Evolutionary conservation across 2,329 filamentous ascomycete species (phyloP).

Genomic region (Coniochaeta sp.): DNA sequence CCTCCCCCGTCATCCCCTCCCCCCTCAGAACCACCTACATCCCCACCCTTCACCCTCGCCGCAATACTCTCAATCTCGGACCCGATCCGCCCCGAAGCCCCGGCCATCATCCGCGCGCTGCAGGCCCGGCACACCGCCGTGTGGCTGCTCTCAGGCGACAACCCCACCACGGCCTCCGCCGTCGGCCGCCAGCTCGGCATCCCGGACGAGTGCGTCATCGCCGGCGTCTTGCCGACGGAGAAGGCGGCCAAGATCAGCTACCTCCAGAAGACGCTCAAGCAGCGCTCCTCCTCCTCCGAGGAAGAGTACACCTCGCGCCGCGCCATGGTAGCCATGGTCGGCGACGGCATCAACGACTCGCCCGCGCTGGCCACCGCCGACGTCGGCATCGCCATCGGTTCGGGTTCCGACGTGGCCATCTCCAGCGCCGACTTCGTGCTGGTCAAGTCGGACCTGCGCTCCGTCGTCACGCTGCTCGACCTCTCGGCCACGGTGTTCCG

Average conservation of each 20-base stretch:
- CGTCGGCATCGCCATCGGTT: conserved; percentile 77
- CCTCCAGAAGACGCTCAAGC: conserved; percentile 46
- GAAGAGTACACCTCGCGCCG: conserved; percentile 25
- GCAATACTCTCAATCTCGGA: conserved; percentile 74
- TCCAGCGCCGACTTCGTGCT: conserved; percentile 77
- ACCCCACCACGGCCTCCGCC: conserved; percentile 72
- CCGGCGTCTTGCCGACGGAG: conserved; percentile 76
- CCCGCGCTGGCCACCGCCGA: conserved; percentile 75
- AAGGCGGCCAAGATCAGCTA: conserved; percentile 68
- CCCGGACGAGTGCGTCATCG: conserved; percentile 65
- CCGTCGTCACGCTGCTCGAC: conserved; percentile 65
- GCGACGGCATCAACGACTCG: conserved; percentile 85
- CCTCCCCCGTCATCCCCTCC: background rate
- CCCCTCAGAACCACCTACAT: background rate
- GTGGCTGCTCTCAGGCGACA: conserved; percentile 93
- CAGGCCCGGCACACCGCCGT: conserved; percentile 61
- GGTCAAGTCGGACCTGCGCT: conserved; percentile 56
- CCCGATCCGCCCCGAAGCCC: conserved; percentile 68
- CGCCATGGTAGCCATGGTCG: conserved; percentile 70
- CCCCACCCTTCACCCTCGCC: conserved; percentile 43
- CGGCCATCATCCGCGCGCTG: conserved; percentile 56
- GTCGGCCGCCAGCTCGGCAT: conserved; percentile 75
- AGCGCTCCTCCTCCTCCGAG: conserved; percentile 15
- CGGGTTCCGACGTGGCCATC: conserved; percentile 77
- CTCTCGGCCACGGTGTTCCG: conserved; percentile 67